Conservation (phyloP, 257 asterid genomes). For the Vinca minor region DNA sequence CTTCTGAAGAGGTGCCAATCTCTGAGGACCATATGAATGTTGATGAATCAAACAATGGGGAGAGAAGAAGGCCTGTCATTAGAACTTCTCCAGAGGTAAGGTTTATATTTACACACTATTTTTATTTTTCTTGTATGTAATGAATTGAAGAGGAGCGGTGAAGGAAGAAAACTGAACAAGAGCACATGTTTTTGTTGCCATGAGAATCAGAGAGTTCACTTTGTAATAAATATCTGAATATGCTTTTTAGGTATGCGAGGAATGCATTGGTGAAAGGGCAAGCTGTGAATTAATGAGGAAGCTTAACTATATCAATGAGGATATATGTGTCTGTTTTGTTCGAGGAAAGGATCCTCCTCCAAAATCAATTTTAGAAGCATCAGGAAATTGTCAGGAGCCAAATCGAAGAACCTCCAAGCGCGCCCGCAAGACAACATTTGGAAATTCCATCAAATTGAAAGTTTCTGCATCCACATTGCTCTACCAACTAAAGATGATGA, state of each 20-base stretch:
- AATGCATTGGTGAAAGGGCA: constrained; percentile 90
- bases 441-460: constrained; percentile 69
- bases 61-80: constrained; percentile 40
- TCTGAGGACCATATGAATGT: constrained; percentile 43
- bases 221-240: neutral
- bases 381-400: constrained; percentile 52
- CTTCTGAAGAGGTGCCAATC: constrained; percentile 35
- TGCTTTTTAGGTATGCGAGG: constrained; percentile 76
- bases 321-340: constrained; percentile 71
- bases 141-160: neutral
- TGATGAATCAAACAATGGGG: constrained; percentile 42
- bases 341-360: constrained; percentile 97
- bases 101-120: constrained; percentile 18
- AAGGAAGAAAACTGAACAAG: neutral
- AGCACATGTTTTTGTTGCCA: neutral
- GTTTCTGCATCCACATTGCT: constrained; percentile 83
- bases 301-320: constrained; percentile 74
- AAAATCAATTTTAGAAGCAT: constrained; percentile 79
- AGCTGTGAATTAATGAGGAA: constrained; percentile 83
- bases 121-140: neutral
- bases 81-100: constrained; percentile 77
- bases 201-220: neutral
- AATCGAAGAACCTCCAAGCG: constrained; percentile 92
- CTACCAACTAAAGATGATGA: constrained; percentile 96
- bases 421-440: constrained; percentile 71